Evolutionary conservation across 1,284 basidiomycete species (phyloP).

Genomic region (Austroboletus novae-zelandiae): DNA sequence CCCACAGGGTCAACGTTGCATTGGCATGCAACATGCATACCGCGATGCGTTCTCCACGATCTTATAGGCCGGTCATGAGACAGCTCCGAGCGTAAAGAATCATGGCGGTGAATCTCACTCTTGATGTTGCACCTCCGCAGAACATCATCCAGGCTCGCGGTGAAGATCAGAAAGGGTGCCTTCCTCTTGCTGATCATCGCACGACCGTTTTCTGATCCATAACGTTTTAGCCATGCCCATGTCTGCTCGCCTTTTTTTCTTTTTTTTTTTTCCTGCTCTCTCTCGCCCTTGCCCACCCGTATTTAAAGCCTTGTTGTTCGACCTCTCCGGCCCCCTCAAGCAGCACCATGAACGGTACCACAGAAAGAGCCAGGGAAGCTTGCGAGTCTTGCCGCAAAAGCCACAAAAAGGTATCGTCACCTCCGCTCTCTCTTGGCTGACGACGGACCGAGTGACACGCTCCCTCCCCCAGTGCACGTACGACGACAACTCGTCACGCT

Average conservation of each 20-base stretch:
- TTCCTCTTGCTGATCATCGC: conserved; percentile 11
- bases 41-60: conserved; percentile 12
- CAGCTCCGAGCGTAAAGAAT: conserved; percentile 4
- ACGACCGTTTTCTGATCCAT: conserved; percentile 12
- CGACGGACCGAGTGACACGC: neutral
- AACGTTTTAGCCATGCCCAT: conserved; percentile 2
- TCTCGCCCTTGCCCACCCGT: conserved; percentile 10
- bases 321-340: neutral
- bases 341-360: conserved; percentile 17
- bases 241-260: neutral
- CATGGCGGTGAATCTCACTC: conserved; percentile 1
- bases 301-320: conserved; percentile 20
- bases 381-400: conserved; percentile 29
- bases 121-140: conserved; percentile 1
- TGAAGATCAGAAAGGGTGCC: conserved; percentile 19
- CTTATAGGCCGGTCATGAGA: conserved; percentile 3
- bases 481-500: conserved; percentile 12
- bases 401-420: conserved; percentile 30
- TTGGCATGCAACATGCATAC: conserved; percentile 22
- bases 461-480: conserved; percentile 17
- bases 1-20: conserved; percentile 13
- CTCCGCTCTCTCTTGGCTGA: no score
- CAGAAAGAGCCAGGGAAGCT: conserved; percentile 30
- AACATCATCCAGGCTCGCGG: conserved; percentile 5
- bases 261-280: no score